Evolutionary conservation across 257 asterid species (phyloP), one percentile per base, ranked within the genome.

Genomic region (Ballota nigra): DNA sequence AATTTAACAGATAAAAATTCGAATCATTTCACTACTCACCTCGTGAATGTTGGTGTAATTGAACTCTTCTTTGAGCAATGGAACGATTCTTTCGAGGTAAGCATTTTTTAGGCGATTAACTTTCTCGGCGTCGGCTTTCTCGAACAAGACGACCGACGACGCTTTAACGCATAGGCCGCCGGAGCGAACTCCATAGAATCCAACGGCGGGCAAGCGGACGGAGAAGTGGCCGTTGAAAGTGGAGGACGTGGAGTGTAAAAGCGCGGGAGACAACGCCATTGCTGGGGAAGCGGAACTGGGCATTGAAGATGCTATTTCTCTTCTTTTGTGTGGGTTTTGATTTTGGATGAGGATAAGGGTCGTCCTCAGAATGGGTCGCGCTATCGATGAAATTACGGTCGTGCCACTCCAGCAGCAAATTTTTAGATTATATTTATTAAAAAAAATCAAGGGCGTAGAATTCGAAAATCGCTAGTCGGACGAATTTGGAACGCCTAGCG

Each of bases 61-160:
- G 83, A 95, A 95, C 88, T 92, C 99, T 31, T 92, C 95, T 28
- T 81, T 92, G 69, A 95, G 96, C 73, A 83, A 2, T 1, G 99
- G 99, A 6, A 88, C 84, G 56, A 92, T 86, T 77, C 81, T 92
- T 18, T 95, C 90, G 29, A 92, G 69, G 86, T 95, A 92, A 52
- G 79, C 60, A 24, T 87, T 41, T 82, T 89, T 89, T 76, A 95
- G 94, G 34, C 96, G 89, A 70, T 82, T 66, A 59, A 79, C 79
- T 23, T 82, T 86, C 81, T 88, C 94, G 43, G 96, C 79, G 6
- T 95, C 98, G 71, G 87, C 72, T 78, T 92, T 95, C 56, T 95
- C 99, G 69, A 95, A 96, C 64, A 88, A 83, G 7, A 86, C 92
- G 47, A 83, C 82, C 22, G 86, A 45, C 51, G 92, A 73, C 68